Evolutionary conservation across 345 rosid genomes (phyloP), one percentile per base, ranked within the genome.

Genomic region (Barbarea vulgaris): DNA sequence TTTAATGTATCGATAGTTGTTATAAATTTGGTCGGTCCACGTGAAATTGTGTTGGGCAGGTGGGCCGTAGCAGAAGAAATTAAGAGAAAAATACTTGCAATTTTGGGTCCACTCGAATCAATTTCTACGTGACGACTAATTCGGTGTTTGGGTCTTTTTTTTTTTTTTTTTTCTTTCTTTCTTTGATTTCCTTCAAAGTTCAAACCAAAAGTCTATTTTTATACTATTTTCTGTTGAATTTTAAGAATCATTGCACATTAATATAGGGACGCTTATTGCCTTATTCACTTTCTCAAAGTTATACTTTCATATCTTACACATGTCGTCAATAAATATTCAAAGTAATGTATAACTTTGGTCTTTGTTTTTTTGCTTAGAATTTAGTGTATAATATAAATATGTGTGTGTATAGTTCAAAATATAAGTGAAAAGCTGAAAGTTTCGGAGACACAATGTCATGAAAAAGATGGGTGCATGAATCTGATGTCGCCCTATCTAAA

Each of bases 11-110:
- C n/a, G 22, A 28, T 18, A 19, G 27, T 18, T 58, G 4, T 7
- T 41, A 67, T n/a, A 61, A 42, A 69, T 62, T 52, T 70, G 72
- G 72, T 64, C 71, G 75, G 87, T 77, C 87, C 87, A 82, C 84
- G 81, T 81, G 71, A 77, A 17, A 70, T 31, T 25, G 31, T 70
- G 66, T 70, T 77, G 67, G 76, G 76, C 72, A 65, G 77, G 81
- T 77, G 81, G 81, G 81, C 81, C 77, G 72, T 65, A 56, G 68
- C 12, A 64, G 59, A 70, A 63, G 57, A 76, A 52, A 69, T 30
- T n/a, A 44, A 31, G n/a, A 70, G 48, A 44, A 52, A 64, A 56
- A 31, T 37, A 77, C 50, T 46, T 18, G 5, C 70, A 64, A 63
- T 36, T 33, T 76, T 69, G 70, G 76, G 77, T 64, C 76, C 80